Conservation (phyloP, 306 rosid species). For the Sindora glabra region DNA sequence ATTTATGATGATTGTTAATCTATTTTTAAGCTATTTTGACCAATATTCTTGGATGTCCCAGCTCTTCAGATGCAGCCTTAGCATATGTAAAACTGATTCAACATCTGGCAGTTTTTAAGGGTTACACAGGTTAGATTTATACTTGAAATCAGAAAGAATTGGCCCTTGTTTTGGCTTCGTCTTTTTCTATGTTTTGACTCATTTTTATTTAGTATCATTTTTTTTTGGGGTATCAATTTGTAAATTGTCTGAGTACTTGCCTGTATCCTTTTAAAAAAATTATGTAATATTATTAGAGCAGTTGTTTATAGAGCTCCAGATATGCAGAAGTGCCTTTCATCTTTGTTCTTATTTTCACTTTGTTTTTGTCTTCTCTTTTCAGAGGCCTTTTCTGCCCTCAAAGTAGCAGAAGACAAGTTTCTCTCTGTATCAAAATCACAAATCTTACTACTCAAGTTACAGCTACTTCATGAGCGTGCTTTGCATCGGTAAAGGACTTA, state of each 20-base stretch:
- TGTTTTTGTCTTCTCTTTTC: conserved; percentile 18
- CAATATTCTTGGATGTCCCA: conserved; percentile 32
- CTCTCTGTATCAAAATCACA: conserved; percentile 73
- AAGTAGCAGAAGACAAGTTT: conserved; percentile 82
- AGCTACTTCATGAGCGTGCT: conserved; percentile 86
- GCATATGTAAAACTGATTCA: conserved; percentile 92
- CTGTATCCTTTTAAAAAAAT: too few species aligned
- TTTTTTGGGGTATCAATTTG: neutral
- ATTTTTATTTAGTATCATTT: neutral
- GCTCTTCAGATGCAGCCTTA: conserved; percentile 85
- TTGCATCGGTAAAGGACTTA: conserved; percentile 55
- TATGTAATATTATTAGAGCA: neutral
- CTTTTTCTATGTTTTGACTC: neutral
- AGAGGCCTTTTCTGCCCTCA: conserved; percentile 88
- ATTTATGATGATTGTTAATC: neutral
- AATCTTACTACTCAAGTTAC: conserved; percentile 69
- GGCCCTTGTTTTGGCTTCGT: neutral
- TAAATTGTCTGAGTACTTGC: too few species aligned
- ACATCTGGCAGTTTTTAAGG: conserved; percentile 81
- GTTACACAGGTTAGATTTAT: conserved; percentile 73
- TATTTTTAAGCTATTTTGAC: neutral
- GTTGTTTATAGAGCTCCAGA: neutral
- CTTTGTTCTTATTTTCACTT: conserved; percentile 1
- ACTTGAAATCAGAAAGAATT: conserved; percentile 15
- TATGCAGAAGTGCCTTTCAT: neutral